Evolutionary conservation across 768 basidiomycete genomes (phyloP), one percentile per base, ranked within the genome.

Genomic region (Pisolithus marmoratus): DNA sequence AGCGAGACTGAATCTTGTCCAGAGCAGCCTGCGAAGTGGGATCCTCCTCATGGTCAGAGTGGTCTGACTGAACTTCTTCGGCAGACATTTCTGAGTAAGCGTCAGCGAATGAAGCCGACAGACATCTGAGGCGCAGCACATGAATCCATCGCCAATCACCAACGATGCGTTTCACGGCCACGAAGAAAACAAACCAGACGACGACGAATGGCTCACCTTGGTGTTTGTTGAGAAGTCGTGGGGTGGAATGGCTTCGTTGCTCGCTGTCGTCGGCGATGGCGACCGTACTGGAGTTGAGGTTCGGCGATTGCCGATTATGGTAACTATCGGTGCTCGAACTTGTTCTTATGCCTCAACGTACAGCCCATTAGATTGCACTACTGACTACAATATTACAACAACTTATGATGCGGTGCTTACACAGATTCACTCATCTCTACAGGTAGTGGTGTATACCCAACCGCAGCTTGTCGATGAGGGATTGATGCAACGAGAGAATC

Each of bases 1-100:
- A 85, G 57, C 91, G 86, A 49, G 91, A 94, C 74, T 94, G 90
- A 60, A 94, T 88, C 73, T 96, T 95, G 61, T 94, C 90, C 55
- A 91, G 83, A 53, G 86, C 86, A 42, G 89, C 85, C 54, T 83
- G 80, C 44, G 87, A 90, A 52, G 86, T 88, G 46, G 89, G 90
- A 60, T 91, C 90, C 67, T 90, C 88, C 55, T 90, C 86, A 14
- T 79, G 74, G 36, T 82, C 84, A 58, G 85, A 86, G 71, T 88
- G 85, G 75, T 90, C 89, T 53, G 89, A 90, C 57, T 68, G 65
- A 58, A 91, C 72, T 76, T 93, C 90, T 72, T 93, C 90, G 62
- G 84, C 83, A 49, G 84, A 84, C 87, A 89, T 89, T n/a, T n/a
- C 84, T 77, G 45, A 8, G 41, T 41, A 20, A 44, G 38, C 38